Evolutionary conservation across 2,329 filamentous ascomycete genomes (phyloP), one percentile per base, ranked within the genome.

Genomic region (Alternaria ventricosa): DNA sequence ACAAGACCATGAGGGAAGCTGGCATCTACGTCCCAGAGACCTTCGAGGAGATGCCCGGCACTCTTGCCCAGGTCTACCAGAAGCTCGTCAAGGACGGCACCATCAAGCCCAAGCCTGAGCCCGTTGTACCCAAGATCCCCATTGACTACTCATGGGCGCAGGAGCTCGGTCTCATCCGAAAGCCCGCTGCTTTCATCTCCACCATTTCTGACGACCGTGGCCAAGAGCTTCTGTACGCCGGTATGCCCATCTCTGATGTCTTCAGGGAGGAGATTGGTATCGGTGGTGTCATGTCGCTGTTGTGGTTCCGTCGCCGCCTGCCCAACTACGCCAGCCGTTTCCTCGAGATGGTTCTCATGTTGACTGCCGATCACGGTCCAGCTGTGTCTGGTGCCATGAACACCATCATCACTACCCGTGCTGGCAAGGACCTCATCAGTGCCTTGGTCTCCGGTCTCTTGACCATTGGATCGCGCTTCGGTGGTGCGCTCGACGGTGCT

Each of bases 341-440:
- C 88, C 86, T 99, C 75, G 96, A 99, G 88, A 99, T 99, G 96
- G 96, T 99, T 72, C 95, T 99, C 82, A 99, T 99, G 96, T 90
- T 99, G 80, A 99, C 96, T 80, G 96, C 96, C 76, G 96, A 99
- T 81, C 96, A 99, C 90, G 96, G 96, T 84, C 96, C 96, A 58
- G 96, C 96, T 76, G 96, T 99, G 75, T 99, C 96, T 75, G 96
- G 96, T 88, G 96, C 96, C 83, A 99, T 99, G 96, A 99, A 99
- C 91, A 99, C 96, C 82, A 99, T 99, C 82, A 98, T 99, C 82
- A 99, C 96, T 68, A 99, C 96, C 64, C 93, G 96, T 92, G 96
- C 96, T 69, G 96, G 96, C 82, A 99, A 99, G 88, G 96, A 99
- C 81, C 86, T 99, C 74, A 98, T 99, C 86, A 94, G 90, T 77